Evolutionary conservation across 179 eudicot species (phyloP).

Genomic region (Camellia oleifera): DNA sequence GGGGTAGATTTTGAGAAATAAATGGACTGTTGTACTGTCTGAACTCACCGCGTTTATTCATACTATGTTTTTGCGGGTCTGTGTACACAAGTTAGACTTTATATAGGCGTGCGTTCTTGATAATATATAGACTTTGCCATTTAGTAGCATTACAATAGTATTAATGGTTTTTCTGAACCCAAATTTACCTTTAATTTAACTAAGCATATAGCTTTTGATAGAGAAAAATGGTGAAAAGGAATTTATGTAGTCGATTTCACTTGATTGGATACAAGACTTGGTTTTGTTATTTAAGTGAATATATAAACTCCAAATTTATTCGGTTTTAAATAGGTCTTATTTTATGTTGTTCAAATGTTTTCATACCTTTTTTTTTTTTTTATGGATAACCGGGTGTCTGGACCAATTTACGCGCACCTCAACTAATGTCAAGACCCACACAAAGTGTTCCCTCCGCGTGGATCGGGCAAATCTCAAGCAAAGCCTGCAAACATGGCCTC

Average conservation of each 20-base stretch:
- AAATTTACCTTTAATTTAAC: too few species aligned
- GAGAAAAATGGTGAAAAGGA: too few species aligned
- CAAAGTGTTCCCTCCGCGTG: too few species aligned
- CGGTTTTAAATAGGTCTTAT: not conserved
- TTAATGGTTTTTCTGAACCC: not conserved
- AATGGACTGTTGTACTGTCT: not conserved
- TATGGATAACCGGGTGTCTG: too few species aligned
- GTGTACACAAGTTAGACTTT: not conserved
- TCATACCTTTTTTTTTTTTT: too few species aligned
- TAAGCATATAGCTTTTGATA: too few species aligned
- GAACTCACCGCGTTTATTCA: not conserved
- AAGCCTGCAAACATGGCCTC: too few species aligned
- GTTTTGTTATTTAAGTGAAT: not conserved
- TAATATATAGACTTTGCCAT: not conserved
- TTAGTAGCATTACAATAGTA: not conserved
- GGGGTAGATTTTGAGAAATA: slow-evolving; percentile 32
- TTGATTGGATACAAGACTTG: too few species aligned
- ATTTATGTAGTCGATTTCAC: too few species aligned
- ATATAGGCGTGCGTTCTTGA: not conserved
- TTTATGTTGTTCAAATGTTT: not conserved
- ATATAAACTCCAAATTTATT: not conserved
- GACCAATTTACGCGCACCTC: too few species aligned
- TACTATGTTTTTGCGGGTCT: not conserved
- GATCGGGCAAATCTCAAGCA: too few species aligned
- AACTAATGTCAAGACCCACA: too few species aligned